Evolutionary conservation across 768 basidiomycete genomes (phyloP).

Genomic region (Artomyces pyxidatus): DNA sequence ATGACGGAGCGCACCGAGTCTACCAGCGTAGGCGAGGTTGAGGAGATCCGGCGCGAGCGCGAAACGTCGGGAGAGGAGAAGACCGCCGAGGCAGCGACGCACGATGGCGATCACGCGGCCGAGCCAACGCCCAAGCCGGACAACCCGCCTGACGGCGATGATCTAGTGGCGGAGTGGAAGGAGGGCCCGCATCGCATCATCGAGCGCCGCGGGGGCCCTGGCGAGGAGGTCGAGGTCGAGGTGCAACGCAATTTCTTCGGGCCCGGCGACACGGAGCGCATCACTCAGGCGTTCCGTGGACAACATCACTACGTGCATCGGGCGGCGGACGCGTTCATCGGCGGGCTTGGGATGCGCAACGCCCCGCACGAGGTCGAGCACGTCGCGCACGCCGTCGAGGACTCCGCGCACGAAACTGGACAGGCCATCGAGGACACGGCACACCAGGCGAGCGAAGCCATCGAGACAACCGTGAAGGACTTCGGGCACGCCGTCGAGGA

Average conservation of each 20-base stretch:
- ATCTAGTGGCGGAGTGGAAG: slow-evolving; percentile 48
- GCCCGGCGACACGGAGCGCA: slow-evolving; percentile 21
- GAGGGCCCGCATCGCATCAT: slow-evolving; percentile 64
- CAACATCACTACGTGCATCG: slow-evolving; percentile 19
- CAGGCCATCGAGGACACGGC: neutral
- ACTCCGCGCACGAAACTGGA: neutral
- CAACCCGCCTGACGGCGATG: slow-evolving; percentile 37
- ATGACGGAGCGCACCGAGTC: neutral
- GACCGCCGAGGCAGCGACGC: slow-evolving; percentile 9
- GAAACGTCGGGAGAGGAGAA: slow-evolving; percentile 19
- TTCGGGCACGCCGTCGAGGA: slow-evolving; percentile 9
- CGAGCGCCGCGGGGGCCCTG: slow-evolving; percentile 49
- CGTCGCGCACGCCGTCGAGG: slow-evolving; percentile 12
- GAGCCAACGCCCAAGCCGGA: slow-evolving; percentile 26
- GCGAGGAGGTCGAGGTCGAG: slow-evolving; percentile 44
- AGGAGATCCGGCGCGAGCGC: slow-evolving; percentile 7
- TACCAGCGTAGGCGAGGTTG: slow-evolving; percentile 14
- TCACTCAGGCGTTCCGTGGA: slow-evolving; percentile 20
- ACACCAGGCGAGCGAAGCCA: neutral
- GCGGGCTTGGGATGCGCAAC: slow-evolving; percentile 10
- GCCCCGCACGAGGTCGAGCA: slow-evolving; percentile 14
- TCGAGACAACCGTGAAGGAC: neutral
- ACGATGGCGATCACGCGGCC: slow-evolving; percentile 3
- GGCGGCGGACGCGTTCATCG: slow-evolving; percentile 20
- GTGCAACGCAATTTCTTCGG: slow-evolving; percentile 27